These are phyloP conservation scores for Prunus armeniaca DNA, from an alignment of 306 rosid species.

Conservation along the genomic window DNA sequence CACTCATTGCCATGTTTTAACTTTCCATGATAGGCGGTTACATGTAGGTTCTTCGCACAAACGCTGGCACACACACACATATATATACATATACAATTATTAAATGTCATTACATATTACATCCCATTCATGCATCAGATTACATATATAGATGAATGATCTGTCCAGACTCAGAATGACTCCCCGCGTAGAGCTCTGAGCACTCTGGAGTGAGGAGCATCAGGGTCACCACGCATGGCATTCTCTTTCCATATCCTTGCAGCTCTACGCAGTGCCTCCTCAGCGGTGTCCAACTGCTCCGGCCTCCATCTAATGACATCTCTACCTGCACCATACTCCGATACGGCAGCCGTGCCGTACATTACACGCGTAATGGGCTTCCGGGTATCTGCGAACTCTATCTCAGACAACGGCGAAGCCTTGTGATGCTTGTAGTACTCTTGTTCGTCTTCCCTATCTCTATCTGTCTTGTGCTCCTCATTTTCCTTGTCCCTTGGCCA, in stretches of 20 bases:
- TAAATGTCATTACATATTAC: no score
- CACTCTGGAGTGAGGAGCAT: conserved; percentile 61
- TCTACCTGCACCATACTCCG: conserved; percentile 7
- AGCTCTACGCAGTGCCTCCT: conserved; percentile 65
- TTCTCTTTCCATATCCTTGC: conserved; percentile 56
- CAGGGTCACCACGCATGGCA: conserved; percentile 71
- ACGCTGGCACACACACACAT: no score
- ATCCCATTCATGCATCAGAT: no score
- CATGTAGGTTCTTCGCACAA: no score
- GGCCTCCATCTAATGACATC: conserved; percentile 63
- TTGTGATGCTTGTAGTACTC: conserved; percentile 57
- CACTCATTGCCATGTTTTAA: no score
- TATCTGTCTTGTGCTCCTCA: neutral
- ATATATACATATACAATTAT: no score
- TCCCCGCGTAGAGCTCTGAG: conserved; percentile 69
- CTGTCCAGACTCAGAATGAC: conserved; percentile 30
- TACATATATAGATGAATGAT: no score
- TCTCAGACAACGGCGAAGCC: conserved; percentile 76
- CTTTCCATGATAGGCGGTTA: no score
- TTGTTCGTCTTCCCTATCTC: conserved; percentile 20
- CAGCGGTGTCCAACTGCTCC: conserved; percentile 81
- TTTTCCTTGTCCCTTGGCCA: conserved; percentile 33
- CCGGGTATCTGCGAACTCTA: conserved; percentile 58
- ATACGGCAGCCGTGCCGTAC: conserved; percentile 31
- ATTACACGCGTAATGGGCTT: conserved; percentile 52